These are phyloP conservation scores for Pseudonectria buxi DNA, from an alignment of 2,329 filamentous ascomycete species.

Conservation along the genomic window DNA sequence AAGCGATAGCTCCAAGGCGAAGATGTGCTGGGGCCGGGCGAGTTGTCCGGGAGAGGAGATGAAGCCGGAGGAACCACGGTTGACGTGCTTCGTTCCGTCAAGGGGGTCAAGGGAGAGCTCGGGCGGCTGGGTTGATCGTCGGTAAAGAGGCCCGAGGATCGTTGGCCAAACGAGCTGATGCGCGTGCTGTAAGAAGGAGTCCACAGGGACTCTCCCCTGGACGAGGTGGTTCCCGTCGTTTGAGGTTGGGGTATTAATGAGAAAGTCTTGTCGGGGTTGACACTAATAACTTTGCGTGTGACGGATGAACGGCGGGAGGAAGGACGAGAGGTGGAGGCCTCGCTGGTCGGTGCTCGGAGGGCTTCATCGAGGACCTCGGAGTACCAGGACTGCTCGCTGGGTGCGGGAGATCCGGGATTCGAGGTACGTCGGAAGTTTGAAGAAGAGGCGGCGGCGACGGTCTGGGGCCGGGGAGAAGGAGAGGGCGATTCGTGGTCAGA, in stretches of 20 bases:
- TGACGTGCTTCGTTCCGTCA: conserved; percentile 31
- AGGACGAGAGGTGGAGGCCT: conserved; percentile 12
- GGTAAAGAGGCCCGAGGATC: conserved; percentile 40
- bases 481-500: conserved; percentile 19
- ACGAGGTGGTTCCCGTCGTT: conserved; percentile 14
- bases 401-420: no score
- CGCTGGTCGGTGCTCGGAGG: not conserved
- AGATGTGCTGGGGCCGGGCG: conserved; percentile 14
- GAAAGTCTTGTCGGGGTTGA: conserved; percentile 54
- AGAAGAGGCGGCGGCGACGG: conserved; percentile 6
- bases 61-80: conserved; percentile 17
- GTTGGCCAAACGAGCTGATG: conserved; percentile 41
- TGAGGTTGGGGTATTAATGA: conserved; percentile 37
- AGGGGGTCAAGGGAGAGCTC: conserved; percentile 43
- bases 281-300: conserved; percentile 36
- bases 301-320: conserved; percentile 22
- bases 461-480: conserved; percentile 13
- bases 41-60: conserved; percentile 8
- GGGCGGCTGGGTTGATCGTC: conserved; percentile 41
- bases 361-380: not conserved
- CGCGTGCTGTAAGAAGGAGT: conserved; percentile 41
- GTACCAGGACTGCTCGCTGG: not conserved
- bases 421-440: no score
- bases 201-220: conserved; percentile 24
- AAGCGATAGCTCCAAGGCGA: conserved; percentile 49